phyloP scores from a whole-genome alignment of 2,329 filamentous ascomycete genomes.

The Claviceps digitariae region DNA sequence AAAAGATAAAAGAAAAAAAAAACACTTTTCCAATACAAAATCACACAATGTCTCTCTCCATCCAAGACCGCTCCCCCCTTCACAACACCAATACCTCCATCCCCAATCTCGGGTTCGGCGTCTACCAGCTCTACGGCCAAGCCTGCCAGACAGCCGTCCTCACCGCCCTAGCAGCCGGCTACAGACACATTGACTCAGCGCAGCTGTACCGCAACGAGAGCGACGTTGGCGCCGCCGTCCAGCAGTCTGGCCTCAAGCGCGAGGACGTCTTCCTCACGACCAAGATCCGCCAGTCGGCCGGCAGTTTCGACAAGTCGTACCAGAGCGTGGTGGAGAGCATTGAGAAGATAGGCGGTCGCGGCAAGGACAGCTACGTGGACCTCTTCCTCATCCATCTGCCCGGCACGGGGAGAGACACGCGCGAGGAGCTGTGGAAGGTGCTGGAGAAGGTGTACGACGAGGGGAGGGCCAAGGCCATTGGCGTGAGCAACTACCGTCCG shows the following conservation, averaged over 20 bases:
- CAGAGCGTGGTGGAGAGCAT: constrained; percentile 47
- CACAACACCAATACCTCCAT: constrained; percentile 25
- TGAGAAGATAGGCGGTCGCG: constrained; percentile 37
- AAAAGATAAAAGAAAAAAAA: neutral
- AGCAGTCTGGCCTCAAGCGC: constrained; percentile 38
- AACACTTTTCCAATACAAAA: neutral
- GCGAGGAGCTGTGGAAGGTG: constrained; percentile 52
- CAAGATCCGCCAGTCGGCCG: constrained; percentile 41
- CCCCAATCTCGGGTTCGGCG: constrained; percentile 57
- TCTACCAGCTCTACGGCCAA: constrained; percentile 45
- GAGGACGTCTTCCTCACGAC: constrained; percentile 55
- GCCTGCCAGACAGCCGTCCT: constrained; percentile 45
- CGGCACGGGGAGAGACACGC: constrained; percentile 35
- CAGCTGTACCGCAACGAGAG: constrained; percentile 51
- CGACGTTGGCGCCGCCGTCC: constrained; percentile 52
- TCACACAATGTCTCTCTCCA: constrained; percentile 4
- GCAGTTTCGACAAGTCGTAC: constrained; percentile 44
- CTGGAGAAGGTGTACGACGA: constrained; percentile 47
- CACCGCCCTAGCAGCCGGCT: constrained; percentile 42
- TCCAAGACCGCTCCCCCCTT: constrained; percentile 11
- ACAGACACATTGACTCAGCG: constrained; percentile 54
- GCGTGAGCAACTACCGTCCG: constrained; percentile 60
- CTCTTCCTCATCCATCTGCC: constrained; percentile 58
- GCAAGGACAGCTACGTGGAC: constrained; percentile 50
- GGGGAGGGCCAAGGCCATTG: constrained; percentile 50